Conservation (phyloP, 495 filamentous ascomycete genomes). For the Melanomma pulvis-pyrius region DNA sequence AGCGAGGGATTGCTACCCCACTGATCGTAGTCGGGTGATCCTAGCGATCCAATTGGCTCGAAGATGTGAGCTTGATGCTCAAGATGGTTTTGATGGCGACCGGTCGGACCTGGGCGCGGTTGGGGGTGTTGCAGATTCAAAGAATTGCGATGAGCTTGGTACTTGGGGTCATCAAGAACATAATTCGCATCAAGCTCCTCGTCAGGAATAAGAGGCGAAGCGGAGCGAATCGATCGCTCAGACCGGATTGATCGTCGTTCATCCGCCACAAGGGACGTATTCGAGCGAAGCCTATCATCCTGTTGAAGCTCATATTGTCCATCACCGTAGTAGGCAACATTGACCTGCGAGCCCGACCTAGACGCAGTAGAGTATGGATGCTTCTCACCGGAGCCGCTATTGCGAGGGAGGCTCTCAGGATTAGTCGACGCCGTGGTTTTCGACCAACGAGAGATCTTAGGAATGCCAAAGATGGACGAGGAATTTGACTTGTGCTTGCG, state of each 20-base stretch:
- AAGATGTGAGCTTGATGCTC: constrained; percentile 79
- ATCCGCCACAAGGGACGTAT: constrained; percentile 54
- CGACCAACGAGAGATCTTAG: constrained; percentile 93
- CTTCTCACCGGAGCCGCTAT: constrained; percentile 53
- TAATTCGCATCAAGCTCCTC: constrained; percentile 40
- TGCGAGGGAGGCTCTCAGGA: constrained; percentile 53
- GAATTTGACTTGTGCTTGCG: constrained; percentile 89
- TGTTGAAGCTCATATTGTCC: constrained; percentile 66
- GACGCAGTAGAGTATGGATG: constrained; percentile 57
- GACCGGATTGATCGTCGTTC: constrained; percentile 30
- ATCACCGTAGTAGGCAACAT: constrained; percentile 60
- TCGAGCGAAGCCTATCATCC: constrained; percentile 72
- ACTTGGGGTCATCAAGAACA: constrained; percentile 83
- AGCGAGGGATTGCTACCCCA: constrained; percentile 59
- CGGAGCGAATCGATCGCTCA: constrained; percentile 45
- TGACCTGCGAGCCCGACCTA: constrained; percentile 71
- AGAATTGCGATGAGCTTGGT: constrained; percentile 86
- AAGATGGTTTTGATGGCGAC: constrained; percentile 76
- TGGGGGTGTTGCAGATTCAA: constrained; percentile 89
- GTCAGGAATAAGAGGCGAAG: constrained; percentile 63
- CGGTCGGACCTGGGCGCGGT: constrained; percentile 78
- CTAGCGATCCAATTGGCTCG: constrained; percentile 56
- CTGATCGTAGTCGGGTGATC: constrained; percentile 70
- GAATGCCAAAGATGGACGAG: constrained; percentile 75
- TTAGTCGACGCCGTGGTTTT: constrained; percentile 89